Evolutionary conservation across 2,329 filamentous ascomycete species (phyloP).

Genomic region (Beauveria sp.): DNA sequence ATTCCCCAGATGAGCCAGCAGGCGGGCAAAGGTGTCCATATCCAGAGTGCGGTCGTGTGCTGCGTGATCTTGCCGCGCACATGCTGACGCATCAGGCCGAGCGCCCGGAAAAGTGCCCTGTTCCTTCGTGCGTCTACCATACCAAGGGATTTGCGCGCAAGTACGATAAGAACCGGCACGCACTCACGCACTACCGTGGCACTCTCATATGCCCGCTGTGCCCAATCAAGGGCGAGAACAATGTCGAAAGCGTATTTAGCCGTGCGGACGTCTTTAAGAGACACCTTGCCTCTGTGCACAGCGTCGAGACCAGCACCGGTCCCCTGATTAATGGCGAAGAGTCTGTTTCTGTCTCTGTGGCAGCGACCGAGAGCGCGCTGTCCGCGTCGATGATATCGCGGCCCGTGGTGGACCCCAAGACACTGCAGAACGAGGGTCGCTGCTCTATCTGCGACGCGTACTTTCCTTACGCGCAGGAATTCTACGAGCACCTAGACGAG

Average conservation of each 20-base stretch:
- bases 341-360: background rate
- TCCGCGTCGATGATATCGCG: background rate
- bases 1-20: slow-evolving; percentile 2
- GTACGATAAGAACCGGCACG: slow-evolving; percentile 97
- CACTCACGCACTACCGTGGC: slow-evolving; percentile 93
- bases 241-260: slow-evolving; percentile 66
- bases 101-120: slow-evolving; percentile 56
- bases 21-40: slow-evolving; percentile 37
- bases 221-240: slow-evolving; percentile 82
- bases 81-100: slow-evolving; percentile 95
- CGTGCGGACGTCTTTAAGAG: slow-evolving; percentile 95
- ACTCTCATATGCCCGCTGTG: slow-evolving; percentile 98
- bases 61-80: slow-evolving; percentile 69
- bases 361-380: background rate
- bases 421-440: slow-evolving; percentile 32
- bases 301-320: slow-evolving; percentile 53
- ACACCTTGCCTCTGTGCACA: slow-evolving; percentile 86
- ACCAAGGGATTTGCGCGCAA: slow-evolving; percentile 29
- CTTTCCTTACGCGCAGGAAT: slow-evolving; percentile 85
- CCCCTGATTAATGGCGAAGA: slow-evolving; percentile 1
- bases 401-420: slow-evolving; percentile 7
- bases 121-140: slow-evolving; percentile 10
- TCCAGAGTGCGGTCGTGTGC: slow-evolving; percentile 50
- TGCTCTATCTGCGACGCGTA: slow-evolving; percentile 81
- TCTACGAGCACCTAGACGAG: slow-evolving; percentile 88